phyloP scores from a whole-genome alignment of 345 rosid genomes.

The Atalantia buxifolia region DNA sequence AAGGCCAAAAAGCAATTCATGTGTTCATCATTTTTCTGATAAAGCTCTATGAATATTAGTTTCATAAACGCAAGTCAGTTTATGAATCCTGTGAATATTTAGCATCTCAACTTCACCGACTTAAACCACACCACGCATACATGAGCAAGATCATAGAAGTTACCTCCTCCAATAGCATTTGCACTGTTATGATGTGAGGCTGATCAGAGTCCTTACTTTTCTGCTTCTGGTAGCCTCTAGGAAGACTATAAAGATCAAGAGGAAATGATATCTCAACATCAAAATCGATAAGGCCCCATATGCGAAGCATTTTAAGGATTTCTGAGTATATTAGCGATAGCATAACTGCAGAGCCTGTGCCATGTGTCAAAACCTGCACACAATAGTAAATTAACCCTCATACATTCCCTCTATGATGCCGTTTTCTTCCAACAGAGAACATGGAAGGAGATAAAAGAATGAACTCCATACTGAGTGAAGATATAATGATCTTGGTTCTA shows the following conservation, averaged over 20 bases:
- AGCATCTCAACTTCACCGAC: background rate
- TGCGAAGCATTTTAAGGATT: constrained; percentile 57
- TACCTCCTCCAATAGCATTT: constrained; percentile 45
- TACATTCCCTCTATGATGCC: background rate
- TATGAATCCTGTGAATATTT: background rate
- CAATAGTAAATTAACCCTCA: constrained; percentile 15
- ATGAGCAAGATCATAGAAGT: constrained; percentile 2
- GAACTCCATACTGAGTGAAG: constrained; percentile 49
- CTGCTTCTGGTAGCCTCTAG: constrained; percentile 60
- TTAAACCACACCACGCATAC: background rate
- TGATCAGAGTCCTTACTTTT: constrained; percentile 59
- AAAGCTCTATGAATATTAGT: background rate
- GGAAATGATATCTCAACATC: constrained; percentile 64
- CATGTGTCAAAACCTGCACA: constrained; percentile 60
- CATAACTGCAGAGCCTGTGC: constrained; percentile 58
- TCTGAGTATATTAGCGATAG: constrained; percentile 56
- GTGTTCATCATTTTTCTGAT: background rate
- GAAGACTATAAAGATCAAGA: constrained; percentile 46
- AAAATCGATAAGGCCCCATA: constrained; percentile 54
- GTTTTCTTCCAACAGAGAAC: background rate
- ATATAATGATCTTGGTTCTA: constrained; percentile 49
- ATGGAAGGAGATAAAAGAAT: constrained; percentile 5
- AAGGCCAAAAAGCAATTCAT: background rate
- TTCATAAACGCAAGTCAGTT: background rate
- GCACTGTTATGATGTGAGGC: constrained; percentile 47